These are phyloP conservation scores for Botryotinia calthae DNA, from an alignment of 2,329 filamentous ascomycete genomes.

Conservation along the genomic window DNA sequence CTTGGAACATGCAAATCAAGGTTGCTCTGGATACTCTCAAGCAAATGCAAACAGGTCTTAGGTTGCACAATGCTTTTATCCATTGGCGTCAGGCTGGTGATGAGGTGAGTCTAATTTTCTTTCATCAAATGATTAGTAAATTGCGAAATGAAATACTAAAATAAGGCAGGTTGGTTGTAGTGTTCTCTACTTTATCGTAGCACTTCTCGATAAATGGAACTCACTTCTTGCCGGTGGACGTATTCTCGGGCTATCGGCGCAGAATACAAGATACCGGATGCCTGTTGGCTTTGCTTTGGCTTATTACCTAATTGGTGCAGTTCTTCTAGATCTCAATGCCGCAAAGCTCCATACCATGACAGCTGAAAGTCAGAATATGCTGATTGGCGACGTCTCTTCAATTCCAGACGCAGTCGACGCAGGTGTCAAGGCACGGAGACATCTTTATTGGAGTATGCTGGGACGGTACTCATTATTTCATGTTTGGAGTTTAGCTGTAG, in stretches of 20 bases:
- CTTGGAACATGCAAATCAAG: slow-evolving; percentile 39
- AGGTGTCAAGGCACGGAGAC: slow-evolving; percentile 39
- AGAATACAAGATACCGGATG: slow-evolving; percentile 43
- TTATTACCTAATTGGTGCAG: slow-evolving; percentile 43
- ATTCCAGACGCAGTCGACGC: slow-evolving; percentile 14
- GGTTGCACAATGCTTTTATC: slow-evolving; percentile 38
- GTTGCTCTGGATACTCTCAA: slow-evolving; percentile 36
- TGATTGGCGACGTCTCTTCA: slow-evolving; percentile 17
- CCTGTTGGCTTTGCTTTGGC: slow-evolving; percentile 44
- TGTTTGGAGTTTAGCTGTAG: slow-evolving; percentile 39
- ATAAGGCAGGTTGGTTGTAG: slow-evolving; percentile 33
- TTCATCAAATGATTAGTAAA: not conserved
- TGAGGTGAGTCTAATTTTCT: slow-evolving; percentile 47
- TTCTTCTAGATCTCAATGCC: slow-evolving; percentile 39
- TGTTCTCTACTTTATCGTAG: slow-evolving; percentile 39
- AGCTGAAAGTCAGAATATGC: slow-evolving; percentile 13
- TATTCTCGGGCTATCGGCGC: slow-evolving; percentile 40
- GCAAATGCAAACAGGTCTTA: slow-evolving; percentile 37
- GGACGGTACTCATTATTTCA: slow-evolving; percentile 48
- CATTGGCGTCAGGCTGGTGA: slow-evolving; percentile 38
- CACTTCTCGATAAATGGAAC: slow-evolving; percentile 39
- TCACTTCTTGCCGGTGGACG: slow-evolving; percentile 33
- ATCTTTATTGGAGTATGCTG: slow-evolving; percentile 37
- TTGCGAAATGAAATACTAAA: not conserved
- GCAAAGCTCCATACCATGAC: slow-evolving; percentile 18